Evolutionary conservation across 2,329 filamentous ascomycete species (phyloP), one percentile per base, ranked within the genome.

Genomic region (Penicillium sp.): DNA sequence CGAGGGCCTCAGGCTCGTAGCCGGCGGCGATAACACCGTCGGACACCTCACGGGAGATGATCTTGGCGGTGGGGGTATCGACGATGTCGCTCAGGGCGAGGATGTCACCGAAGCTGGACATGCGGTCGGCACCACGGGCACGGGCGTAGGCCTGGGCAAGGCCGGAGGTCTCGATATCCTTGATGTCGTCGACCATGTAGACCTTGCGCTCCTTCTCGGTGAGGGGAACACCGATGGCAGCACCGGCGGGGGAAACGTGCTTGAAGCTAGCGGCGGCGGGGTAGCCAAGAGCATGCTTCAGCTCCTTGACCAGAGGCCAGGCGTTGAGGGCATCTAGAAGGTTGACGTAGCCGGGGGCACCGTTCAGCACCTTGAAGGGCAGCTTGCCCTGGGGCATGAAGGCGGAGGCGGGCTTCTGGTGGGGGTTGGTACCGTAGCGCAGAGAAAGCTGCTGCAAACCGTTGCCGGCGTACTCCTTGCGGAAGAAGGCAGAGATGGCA

Each of bases 191-290:
- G 57, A 99, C 95, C 83, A 99, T 97, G 83, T 96, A 99, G 54
- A 97, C 95, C 80, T 96, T 96, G 78, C 90, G 89, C 84, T 99
- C 95, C 52, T 90, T 90, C 42, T 90, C 86, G 63, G 82, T 91
- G 63, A 99, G 84, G 22, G 92, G 91, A 7, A 95, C 87, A 65
- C 93, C 95, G 70, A 99, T 95, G 65, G 95, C 93, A 57, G 93
- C 95, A 71, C 95, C 95, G 44, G 95, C 95, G 21, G 95, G 95
- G 10, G 95, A 99, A 61, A 98, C 95, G 75, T 99, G 95, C 86
- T 97, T 99, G 87, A 99, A 99, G 75, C 91, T 96, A 62, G 95
- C 93, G 29, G 95, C 95, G 53, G 95, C 95, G 33, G 95, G 91
- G 75, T 89, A 88, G 66, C 89, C 88, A 22, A 98, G 87, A 22